Evolutionary conservation across 73 alveolate species (phyloP).

Genomic region (Tetrahymena thermophila): DNA sequence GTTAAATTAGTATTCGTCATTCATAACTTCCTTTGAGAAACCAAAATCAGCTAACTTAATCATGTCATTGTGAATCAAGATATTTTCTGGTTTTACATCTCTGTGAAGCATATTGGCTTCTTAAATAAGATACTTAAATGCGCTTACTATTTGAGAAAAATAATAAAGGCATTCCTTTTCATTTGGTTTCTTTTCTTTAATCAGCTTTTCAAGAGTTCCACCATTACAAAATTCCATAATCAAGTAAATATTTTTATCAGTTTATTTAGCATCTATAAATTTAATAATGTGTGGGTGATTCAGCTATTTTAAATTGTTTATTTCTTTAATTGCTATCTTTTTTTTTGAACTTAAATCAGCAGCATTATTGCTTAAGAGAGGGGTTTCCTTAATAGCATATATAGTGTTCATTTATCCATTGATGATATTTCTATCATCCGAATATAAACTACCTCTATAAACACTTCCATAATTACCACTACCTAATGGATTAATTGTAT

Average conservation of each 20-base stretch:
- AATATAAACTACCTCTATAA: neutral
- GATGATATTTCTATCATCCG: neutral
- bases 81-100: neutral
- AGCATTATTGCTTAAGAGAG: neutral
- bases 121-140: neutral
- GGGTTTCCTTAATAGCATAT: neutral
- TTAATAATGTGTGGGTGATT: conserved; percentile 54
- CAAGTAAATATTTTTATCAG: conserved; percentile 55
- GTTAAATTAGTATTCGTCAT: neutral
- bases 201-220: conserved; percentile 55
- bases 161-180: neutral
- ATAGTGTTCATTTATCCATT: neutral
- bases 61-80: neutral
- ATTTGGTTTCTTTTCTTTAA: conserved; percentile 39
- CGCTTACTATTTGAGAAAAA: neutral
- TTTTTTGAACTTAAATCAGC: neutral
- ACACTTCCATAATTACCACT: neutral
- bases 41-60: neutral
- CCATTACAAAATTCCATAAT: conserved; percentile 73
- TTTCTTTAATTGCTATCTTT: conserved; percentile 30
- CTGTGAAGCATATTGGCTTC: neutral
- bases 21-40: neutral
- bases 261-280: conserved; percentile 48
- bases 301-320: conserved; percentile 37
- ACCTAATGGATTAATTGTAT: neutral